These are phyloP conservation scores for Gillenia trifoliata DNA, from an alignment of 306 rosid genomes.

Conservation along the genomic window DNA sequence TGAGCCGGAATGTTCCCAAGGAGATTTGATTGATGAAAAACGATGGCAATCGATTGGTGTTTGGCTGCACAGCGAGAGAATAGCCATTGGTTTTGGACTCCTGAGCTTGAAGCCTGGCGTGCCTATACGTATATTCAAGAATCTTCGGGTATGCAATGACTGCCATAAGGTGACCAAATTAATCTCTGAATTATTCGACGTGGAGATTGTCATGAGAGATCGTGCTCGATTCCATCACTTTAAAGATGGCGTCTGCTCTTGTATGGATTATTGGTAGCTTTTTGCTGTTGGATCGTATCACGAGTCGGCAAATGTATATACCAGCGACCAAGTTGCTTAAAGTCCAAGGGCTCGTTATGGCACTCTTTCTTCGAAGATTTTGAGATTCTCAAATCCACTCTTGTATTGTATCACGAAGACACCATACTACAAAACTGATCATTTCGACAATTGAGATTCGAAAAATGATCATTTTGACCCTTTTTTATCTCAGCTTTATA, in stretches of 20 bases:
- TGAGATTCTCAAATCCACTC: no score
- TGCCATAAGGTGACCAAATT: slow-evolving; percentile 60
- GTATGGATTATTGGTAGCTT: slow-evolving; percentile 64
- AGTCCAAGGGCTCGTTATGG: no score
- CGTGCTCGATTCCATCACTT: slow-evolving; percentile 70
- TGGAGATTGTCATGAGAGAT: slow-evolving; percentile 68
- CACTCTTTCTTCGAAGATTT: no score
- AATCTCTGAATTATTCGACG: slow-evolving; percentile 45
- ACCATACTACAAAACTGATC: no score
- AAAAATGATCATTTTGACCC: no score
- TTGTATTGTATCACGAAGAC: no score
- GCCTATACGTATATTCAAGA: slow-evolving; percentile 63
- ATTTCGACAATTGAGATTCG: no score
- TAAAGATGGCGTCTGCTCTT: slow-evolving; percentile 63
- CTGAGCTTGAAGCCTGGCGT: slow-evolving; percentile 41
- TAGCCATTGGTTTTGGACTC: slow-evolving; percentile 75
- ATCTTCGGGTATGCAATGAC: slow-evolving; percentile 68
- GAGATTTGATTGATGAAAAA: no score
- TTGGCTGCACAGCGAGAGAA: slow-evolving; percentile 65
- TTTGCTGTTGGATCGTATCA: not conserved
- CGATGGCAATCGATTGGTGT: slow-evolving; percentile 1
- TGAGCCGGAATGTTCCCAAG: slow-evolving; percentile 25
- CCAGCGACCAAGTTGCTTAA: no score
- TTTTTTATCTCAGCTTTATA: no score
- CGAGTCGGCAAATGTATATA: not conserved